phyloP scores from a whole-genome alignment of 192 early-diverging fungal species.

The Rhizophagus prolifer region DNA sequence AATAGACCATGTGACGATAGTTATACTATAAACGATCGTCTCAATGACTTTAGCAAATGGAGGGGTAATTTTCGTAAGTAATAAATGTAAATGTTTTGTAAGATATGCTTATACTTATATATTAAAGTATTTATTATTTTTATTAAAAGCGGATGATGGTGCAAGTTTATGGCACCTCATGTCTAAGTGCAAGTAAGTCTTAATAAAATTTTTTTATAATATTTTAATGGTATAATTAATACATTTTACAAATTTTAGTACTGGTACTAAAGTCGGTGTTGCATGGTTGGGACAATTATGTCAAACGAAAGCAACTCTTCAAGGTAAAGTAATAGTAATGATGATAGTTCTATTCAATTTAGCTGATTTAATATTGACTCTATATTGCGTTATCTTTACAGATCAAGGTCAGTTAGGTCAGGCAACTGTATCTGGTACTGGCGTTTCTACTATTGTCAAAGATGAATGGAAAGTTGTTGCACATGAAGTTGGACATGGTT shows the following conservation, averaged over 20 bases:
- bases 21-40: constrained; percentile 70
- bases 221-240: not conserved
- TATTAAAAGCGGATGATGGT: constrained; percentile 54
- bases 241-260: constrained; percentile 32
- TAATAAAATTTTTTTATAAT: not conserved
- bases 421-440: constrained; percentile 73
- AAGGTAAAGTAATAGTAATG: constrained; percentile 40
- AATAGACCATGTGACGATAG: constrained; percentile 70
- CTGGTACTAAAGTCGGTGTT: constrained; percentile 82
- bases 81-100: not conserved
- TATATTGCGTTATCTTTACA: not conserved
- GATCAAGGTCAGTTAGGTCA: constrained; percentile 37
- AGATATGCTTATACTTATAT: not conserved
- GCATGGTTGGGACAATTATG: constrained; percentile 85
- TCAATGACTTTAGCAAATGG: constrained; percentile 92
- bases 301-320: constrained; percentile 46
- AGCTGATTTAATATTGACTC: not conserved
- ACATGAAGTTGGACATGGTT: constrained; percentile 90
- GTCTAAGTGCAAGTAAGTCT: constrained; percentile 69
- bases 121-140: not conserved
- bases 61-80: constrained; percentile 48
- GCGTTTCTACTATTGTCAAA: constrained; percentile 78
- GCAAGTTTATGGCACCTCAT: constrained; percentile 91
- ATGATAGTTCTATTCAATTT: not conserved
- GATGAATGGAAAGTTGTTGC: constrained; percentile 94